phyloP scores from a whole-genome alignment of 2,329 filamentous ascomycete species.

The Chaetoscypha palmicola region DNA sequence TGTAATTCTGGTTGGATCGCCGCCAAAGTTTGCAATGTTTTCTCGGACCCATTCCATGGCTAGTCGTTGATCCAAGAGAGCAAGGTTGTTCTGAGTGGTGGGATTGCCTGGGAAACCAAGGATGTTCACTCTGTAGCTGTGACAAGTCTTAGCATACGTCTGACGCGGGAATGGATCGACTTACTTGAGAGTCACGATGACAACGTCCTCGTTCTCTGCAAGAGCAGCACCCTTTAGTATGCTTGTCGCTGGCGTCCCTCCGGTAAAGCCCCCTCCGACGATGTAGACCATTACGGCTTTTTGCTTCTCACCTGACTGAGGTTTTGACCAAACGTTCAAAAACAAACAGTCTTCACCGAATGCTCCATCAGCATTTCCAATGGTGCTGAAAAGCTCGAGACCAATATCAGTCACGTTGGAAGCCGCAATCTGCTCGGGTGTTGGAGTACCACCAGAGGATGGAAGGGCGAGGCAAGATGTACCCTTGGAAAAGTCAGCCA shows the following conservation, averaged over 20 bases:
- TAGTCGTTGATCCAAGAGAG: conserved; percentile 52
- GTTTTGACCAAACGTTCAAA: conserved; percentile 32
- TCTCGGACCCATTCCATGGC: conserved; percentile 51
- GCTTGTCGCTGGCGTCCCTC: conserved; percentile 33
- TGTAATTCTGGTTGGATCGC: conserved; percentile 46
- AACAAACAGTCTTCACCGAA: conserved; percentile 32
- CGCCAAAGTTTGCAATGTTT: conserved; percentile 53
- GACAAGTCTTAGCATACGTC: background rate
- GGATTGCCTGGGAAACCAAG: conserved; percentile 22
- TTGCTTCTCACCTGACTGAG: conserved; percentile 25
- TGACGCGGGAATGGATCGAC: conserved; percentile 9
- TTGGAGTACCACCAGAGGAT: conserved; percentile 2
- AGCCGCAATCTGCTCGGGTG: conserved; percentile 5
- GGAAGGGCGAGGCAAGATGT: conserved; percentile 7
- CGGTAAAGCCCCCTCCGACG: conserved; percentile 35
- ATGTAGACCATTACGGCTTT: conserved; percentile 40
- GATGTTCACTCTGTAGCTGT: conserved; percentile 13
- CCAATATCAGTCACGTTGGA: conserved; percentile 19
- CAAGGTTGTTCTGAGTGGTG: conserved; percentile 28
- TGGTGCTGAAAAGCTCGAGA: conserved; percentile 11
- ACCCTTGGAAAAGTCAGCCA: conserved; percentile 10
- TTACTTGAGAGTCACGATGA: conserved; percentile 41
- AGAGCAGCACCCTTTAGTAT: conserved; percentile 37
- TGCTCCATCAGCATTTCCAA: conserved; percentile 1
- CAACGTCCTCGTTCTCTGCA: conserved; percentile 35